Base-by-base conservation (phyloP, 192 early-diverging fungal genomes). In the Umbelopsis ramanniana region DNA sequence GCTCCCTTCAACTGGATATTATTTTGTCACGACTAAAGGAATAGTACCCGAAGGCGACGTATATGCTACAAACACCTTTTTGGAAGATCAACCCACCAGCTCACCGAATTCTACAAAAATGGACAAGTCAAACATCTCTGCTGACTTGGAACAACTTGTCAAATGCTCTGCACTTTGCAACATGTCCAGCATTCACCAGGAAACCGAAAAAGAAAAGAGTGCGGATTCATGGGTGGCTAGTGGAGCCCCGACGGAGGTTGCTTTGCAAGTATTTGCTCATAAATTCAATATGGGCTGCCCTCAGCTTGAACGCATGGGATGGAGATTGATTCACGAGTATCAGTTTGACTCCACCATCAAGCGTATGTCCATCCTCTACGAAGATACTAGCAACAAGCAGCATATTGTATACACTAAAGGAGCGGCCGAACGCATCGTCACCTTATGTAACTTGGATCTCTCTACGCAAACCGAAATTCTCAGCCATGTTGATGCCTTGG, bases 181-280 rank as follows among this genome's bases (percentile, higher is more conserved):
- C 79, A 97, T 94, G 84, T 80, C 86, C 10, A 88, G 93, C 38
- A 84, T 91, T 66, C 85, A 86, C 68, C 55, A 71, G 14, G 24
- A 40, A 8, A 68, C 37, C 11, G 67, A 66, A 24, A 23, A 21
- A 0, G 50, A 75, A 22, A 47, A 48, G 7, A 19, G 35, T 12
- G 81, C 82, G 6, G 84, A 90, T 71, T 86, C 88, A 35, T 96
- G 92, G 90, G 84, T 88, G 22, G 84, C 87, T 46, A 90, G 90
- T 40, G 97, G 96, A 53, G 97, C 95, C 67, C 94, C 97, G 17
- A 97, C 97, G 1, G 97, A 98, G 79, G 89, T 96, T 54, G 94
- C 96, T 21, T 86, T 98, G 66, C 90, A 95, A 57, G 92, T 95
- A 7, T 91, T 94, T 63, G 90, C 94, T 4, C 82, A 91, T 66